Conservation (phyloP, 2,329 filamentous ascomycete species). For the Plectosphaerella sp. region DNA sequence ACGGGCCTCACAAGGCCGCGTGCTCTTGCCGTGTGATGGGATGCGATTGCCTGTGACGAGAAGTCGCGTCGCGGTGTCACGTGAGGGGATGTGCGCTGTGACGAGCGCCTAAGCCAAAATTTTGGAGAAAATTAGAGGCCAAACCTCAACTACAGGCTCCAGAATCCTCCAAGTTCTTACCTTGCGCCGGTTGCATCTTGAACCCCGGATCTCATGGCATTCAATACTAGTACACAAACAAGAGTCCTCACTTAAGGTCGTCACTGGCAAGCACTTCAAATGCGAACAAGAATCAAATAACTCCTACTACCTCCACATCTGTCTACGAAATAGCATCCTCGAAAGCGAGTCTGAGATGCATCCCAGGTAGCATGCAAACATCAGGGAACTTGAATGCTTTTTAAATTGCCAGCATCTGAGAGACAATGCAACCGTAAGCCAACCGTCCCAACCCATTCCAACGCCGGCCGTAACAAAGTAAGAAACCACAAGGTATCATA, state of each 20-base stretch:
- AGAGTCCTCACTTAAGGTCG: background rate
- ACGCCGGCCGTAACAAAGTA: constrained; percentile 4
- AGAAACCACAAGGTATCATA: constrained; percentile 14
- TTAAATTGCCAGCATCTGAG: constrained; percentile 2
- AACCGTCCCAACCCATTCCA: background rate
- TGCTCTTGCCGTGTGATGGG: background rate
- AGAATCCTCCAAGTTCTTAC: too few species aligned
- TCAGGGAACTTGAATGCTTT: constrained; percentile 1
- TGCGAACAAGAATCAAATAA: background rate
- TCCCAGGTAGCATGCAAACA: background rate
- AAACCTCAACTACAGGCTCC: background rate
- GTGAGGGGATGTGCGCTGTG: background rate
- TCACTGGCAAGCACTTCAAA: background rate
- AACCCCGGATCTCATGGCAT: too few species aligned
- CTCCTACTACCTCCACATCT: too few species aligned
- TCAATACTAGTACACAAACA: too few species aligned
- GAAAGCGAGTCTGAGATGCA: constrained; percentile 5
- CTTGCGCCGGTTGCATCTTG: too few species aligned
- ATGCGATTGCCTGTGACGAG: background rate
- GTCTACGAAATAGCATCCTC: background rate
- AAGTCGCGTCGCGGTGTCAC: background rate
- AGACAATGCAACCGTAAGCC: constrained; percentile 3
- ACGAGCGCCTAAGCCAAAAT: background rate
- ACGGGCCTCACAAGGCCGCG: too few species aligned
- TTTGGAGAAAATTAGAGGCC: background rate